Base-by-base conservation (phyloP, 2,329 filamentous ascomycete species). In the Botrytis squamosa region DNA sequence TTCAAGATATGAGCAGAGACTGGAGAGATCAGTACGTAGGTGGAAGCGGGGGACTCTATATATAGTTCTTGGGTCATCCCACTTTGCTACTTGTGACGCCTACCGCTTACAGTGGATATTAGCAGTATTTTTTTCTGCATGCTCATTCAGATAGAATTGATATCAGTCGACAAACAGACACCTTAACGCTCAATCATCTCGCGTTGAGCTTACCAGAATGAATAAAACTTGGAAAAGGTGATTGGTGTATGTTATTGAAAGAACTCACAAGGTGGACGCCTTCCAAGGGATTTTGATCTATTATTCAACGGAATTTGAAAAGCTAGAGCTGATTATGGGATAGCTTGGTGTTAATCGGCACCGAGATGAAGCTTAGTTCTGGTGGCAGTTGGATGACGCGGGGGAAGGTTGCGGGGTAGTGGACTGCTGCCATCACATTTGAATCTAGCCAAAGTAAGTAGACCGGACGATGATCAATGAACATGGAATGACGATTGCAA, bases 161-260 rank as follows among this genome's bases (percentile, higher is more conserved):
- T 55, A 14, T 14, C 0, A n/a, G 25, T 55, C 49, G 7, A n/a
- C 0, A 16, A n/a, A n/a, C 2, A n/a, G 5, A n/a, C 2, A 52
- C 5, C 10, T 1, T 55, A 14, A n/a, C n/a, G 3, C 49, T 55
- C 1, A n/a, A n/a, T 55, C 1, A 0, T 0, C 25, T n/a, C 12
- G 12, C 25, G n/a, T 25, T 55, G 1, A n/a, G 5, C 49, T 55
- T 16, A n/a, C 2, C 49, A 1, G 25, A n/a, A 1, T n/a, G 49
- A 52, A n/a, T 14, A 4, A 14, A 25, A 49, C 12, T 16, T 16
- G 12, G 12, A 6, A 14, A 14, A n/a, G 12, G 2, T 14, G 22
- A n/a, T 55, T 3, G 25, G 49, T 16, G 49, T n/a, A n/a, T 25
- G 1, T 14, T 9, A 52, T 25, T n/a, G 49, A 25, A 52, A n/a